Evolutionary conservation across 768 basidiomycete genomes (phyloP).

Genomic region (Boletellus sp.): DNA sequence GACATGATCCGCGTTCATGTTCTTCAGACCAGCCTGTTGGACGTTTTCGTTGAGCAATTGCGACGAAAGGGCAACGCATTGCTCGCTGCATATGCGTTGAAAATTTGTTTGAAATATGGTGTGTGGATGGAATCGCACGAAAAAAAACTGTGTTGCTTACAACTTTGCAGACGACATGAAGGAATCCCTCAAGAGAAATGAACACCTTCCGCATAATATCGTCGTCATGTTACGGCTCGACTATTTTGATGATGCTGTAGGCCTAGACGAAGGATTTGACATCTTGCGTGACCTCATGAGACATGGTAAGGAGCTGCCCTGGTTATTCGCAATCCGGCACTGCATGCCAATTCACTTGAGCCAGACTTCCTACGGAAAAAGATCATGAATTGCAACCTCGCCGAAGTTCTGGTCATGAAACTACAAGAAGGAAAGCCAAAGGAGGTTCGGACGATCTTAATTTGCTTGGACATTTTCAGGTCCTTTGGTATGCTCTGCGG

Average conservation of each 20-base stretch:
- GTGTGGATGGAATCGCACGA: background rate
- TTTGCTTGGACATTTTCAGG: slow-evolving; percentile 20
- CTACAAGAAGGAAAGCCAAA: slow-evolving; percentile 9
- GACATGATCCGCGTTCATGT: slow-evolving; percentile 2
- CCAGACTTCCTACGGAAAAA: slow-evolving; percentile 12
- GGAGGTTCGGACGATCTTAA: slow-evolving; percentile 17
- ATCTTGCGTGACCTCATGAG: slow-evolving; percentile 20
- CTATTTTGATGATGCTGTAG: slow-evolving; percentile 24
- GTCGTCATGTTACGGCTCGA: slow-evolving; percentile 19
- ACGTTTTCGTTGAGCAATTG: slow-evolving; percentile 12
- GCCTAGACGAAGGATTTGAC: slow-evolving; percentile 21
- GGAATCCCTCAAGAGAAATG: background rate
- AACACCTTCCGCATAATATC: slow-evolving; percentile 13
- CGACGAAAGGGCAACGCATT: slow-evolving; percentile 12
- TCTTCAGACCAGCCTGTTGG: background rate
- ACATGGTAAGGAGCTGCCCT: slow-evolving; percentile 7
- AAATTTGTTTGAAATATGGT: slow-evolving; percentile 1
- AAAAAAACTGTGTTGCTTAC: background rate
- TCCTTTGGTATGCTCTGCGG: slow-evolving; percentile 9
- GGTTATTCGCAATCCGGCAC: background rate
- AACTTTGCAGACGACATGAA: slow-evolving; percentile 1
- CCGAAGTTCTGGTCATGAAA: slow-evolving; percentile 13
- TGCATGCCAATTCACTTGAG: background rate
- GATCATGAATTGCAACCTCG: slow-evolving; percentile 9
- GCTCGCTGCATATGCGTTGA: slow-evolving; percentile 18